Evolutionary conservation across 495 filamentous ascomycete species (phyloP).

Genomic region (Xylaria venustula): DNA sequence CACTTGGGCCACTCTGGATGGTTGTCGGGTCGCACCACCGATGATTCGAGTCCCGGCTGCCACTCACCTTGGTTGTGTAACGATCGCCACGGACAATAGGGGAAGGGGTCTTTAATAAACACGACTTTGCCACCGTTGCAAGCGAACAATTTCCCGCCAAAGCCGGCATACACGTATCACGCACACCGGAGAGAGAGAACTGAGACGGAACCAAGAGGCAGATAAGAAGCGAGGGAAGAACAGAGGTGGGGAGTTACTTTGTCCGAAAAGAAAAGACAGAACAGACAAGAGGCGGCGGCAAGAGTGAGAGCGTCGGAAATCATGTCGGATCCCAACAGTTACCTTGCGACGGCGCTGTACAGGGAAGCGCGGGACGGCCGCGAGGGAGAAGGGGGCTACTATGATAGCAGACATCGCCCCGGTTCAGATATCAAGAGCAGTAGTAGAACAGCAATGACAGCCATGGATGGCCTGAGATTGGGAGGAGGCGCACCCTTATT

Average conservation of each 20-base stretch:
- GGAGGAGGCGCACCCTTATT: background rate
- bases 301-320: constrained; percentile 34
- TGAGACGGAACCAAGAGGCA: too few relatives aligned
- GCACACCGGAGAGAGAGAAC: background rate
- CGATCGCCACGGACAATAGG: background rate
- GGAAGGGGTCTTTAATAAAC: background rate
- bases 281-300: background rate
- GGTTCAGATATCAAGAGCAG: constrained; percentile 40
- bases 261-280: background rate
- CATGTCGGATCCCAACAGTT: constrained; percentile 40
- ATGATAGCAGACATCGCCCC: constrained; percentile 30
- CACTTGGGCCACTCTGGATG: background rate
- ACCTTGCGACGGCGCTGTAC: constrained; percentile 46
- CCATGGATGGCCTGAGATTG: background rate
- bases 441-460: constrained; percentile 21
- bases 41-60: background rate
- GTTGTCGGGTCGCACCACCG: background rate
- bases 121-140: background rate
- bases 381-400: constrained; percentile 23
- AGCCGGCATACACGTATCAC: background rate
- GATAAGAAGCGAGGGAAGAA: background rate
- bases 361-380: constrained; percentile 39
- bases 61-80: constrained; percentile 5
- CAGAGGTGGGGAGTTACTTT: background rate
- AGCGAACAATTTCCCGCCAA: background rate